Conservation (phyloP, 306 rosid genomes). For the Cucurbita pepo region DNA sequence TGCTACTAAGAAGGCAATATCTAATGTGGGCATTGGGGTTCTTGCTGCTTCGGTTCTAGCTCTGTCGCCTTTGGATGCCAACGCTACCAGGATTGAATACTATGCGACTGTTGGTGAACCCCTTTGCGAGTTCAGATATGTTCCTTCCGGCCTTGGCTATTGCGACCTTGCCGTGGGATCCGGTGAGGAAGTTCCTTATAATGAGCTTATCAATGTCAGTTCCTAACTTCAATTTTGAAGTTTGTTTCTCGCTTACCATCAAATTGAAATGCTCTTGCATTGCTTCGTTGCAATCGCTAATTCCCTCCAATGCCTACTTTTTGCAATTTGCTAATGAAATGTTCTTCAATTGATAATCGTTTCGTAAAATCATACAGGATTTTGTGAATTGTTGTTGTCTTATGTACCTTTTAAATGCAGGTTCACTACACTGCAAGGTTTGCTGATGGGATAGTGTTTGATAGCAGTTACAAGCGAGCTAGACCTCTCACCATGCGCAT, state of each 20-base stretch:
- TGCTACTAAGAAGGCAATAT: slow-evolving; percentile 14
- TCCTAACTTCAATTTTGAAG: no score
- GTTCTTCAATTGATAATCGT: neutral
- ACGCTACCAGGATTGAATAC: slow-evolving; percentile 80
- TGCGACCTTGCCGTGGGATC: no score
- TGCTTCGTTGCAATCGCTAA: no score
- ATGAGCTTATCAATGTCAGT: no score
- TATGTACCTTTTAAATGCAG: slow-evolving; percentile 15
- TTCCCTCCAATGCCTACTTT: no score
- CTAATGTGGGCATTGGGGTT: slow-evolving; percentile 44
- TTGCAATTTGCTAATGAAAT: neutral
- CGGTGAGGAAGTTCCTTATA: no score
- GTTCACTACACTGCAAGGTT: slow-evolving; percentile 88
- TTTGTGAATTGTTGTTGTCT: neutral
- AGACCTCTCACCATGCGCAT: slow-evolving; percentile 90
- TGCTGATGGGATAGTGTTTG: slow-evolving; percentile 69
- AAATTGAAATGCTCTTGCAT: no score
- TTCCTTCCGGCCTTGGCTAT: no score
- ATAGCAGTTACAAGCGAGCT: slow-evolving; percentile 79
- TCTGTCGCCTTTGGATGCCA: slow-evolving; percentile 9
- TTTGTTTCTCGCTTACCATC: no score
- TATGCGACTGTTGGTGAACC: slow-evolving; percentile 87
- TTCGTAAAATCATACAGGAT: neutral
- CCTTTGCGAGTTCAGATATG: slow-evolving; percentile 51
- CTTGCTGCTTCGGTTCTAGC: slow-evolving; percentile 49